These are phyloP conservation scores for Claviceps cyperi DNA, from an alignment of 2,329 filamentous ascomycete genomes.

Conservation along the genomic window DNA sequence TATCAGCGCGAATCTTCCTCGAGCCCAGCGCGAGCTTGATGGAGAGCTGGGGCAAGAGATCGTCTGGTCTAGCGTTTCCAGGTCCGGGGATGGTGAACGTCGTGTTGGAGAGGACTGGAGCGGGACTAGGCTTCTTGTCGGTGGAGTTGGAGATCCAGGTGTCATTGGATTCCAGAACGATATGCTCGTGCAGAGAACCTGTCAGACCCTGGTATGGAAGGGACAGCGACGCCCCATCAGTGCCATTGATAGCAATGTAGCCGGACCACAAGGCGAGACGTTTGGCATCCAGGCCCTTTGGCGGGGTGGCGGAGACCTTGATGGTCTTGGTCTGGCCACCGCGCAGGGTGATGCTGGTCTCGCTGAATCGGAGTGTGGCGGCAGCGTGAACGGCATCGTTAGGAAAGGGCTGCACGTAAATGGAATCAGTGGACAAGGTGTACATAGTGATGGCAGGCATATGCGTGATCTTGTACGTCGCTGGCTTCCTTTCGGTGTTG, in stretches of 20 bases:
- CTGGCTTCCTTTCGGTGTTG: constrained; percentile 33
- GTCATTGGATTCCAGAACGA: constrained; percentile 12
- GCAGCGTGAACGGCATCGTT: constrained; percentile 26
- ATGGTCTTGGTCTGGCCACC: constrained; percentile 4
- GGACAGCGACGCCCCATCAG: constrained; percentile 21
- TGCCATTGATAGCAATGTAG: constrained; percentile 17
- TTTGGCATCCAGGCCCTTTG: constrained; percentile 2
- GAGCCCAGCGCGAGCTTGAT: constrained; percentile 31
- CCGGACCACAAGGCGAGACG: constrained; percentile 8
- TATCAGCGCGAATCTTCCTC: constrained; percentile 26
- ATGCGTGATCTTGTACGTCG: constrained; percentile 39
- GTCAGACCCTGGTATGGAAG: constrained; percentile 28
- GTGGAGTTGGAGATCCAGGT: constrained; percentile 19
- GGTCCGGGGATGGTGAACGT: constrained; percentile 28
- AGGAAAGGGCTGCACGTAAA: constrained; percentile 28
- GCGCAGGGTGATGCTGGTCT: constrained; percentile 4
- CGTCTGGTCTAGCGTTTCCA: constrained; percentile 18
- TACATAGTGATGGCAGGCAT: constrained; percentile 38
- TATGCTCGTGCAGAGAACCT: constrained; percentile 19
- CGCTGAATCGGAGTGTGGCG: constrained; percentile 17
- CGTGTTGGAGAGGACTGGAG: constrained; percentile 18
- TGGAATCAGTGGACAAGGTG: constrained; percentile 23
- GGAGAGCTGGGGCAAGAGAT: constrained; percentile 24
- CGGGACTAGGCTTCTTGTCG: constrained; percentile 12
- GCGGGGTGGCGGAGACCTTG: constrained; percentile 4